Conservation (phyloP, 768 basidiomycete genomes). For the Clitopilus passeckerianus region DNA sequence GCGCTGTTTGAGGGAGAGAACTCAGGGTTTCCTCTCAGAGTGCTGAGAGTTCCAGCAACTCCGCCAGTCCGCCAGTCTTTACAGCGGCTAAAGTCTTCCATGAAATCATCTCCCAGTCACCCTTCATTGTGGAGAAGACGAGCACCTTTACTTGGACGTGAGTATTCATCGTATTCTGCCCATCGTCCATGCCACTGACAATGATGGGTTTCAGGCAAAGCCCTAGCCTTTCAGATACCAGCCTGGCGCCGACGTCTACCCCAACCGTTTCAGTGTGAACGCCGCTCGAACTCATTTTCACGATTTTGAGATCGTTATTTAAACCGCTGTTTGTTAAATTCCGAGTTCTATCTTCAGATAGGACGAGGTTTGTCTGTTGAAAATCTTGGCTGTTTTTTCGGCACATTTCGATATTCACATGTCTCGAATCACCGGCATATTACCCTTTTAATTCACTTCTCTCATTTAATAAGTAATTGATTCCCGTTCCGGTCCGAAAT, state of each 20-base stretch:
- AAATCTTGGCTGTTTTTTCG: too few species aligned
- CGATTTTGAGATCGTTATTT: background rate
- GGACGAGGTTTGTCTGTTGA: too few species aligned
- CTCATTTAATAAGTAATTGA: too few species aligned
- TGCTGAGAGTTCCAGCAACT: background rate
- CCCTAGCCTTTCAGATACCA: background rate
- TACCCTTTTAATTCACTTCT: too few species aligned
- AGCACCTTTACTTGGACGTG: slow-evolving; percentile 1
- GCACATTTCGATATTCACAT: too few species aligned
- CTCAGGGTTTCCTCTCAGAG: background rate
- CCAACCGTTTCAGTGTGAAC: background rate
- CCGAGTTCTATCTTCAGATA: too few species aligned
- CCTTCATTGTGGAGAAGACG: slow-evolving; percentile 6
- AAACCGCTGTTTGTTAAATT: too few species aligned
- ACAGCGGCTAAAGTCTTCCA: slow-evolving; percentile 6
- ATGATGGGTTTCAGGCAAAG: background rate
- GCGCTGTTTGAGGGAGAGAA: background rate
- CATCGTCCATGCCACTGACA: background rate
- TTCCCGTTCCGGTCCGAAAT: too few species aligned
- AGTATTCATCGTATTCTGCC: background rate
- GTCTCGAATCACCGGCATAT: too few species aligned
- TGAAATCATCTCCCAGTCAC: slow-evolving; percentile 4
- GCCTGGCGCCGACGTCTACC: background rate
- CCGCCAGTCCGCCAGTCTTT: slow-evolving; percentile 1
- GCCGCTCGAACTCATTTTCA: background rate